Evolutionary conservation across 176 grass and related monocot species (phyloP), one percentile per base, ranked within the genome.

Genomic region (Eremochloa ophiuroides): DNA sequence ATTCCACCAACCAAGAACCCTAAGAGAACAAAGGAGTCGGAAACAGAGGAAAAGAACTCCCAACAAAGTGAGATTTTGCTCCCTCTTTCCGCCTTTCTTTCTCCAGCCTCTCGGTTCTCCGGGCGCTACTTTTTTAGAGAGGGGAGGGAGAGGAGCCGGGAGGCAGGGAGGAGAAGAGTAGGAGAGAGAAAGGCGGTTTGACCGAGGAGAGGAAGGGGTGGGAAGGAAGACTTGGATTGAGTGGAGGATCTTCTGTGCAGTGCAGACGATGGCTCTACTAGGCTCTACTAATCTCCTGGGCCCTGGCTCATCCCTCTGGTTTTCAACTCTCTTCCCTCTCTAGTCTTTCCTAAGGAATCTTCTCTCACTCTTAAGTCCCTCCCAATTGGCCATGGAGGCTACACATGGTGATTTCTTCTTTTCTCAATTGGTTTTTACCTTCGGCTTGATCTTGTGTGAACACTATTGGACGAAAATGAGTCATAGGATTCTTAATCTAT

Each of bases 151-250:
- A 46, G 69, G 69, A 44, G 23, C 34, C 65, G 27, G 71, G 53
- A 81, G 42, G n/a, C 0, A 1, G 66, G 44, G 78, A 40, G 10
- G 70, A 62, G 60, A 75, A 80, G 77, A 29, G 46, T 53, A 80
- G 85, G 87, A 71, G 67, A 82, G 69, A 66, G 69, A 75, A 56
- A 62, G 81, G 87, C 82, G 87, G 82, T 91, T 93, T 88, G 91
- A 91, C 91, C 93, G 85, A 95, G 76, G 78, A 85, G 81, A 41
- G 44, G 85, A 30, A 72, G 38, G 28, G 80, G 26, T 44, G 75
- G 66, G 68, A 46, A 56, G 74, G 66, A 83, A 89, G 80, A 76
- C 22, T 44, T 34, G 64, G 18, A 51, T 8, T n/a, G n/a, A 1
- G 16, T 6, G 50, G 31, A 81, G 82, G 62, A 71, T 85, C 51